Conservation (phyloP, 352 stramenopile species). For the Phytophthora rubi region DNA sequence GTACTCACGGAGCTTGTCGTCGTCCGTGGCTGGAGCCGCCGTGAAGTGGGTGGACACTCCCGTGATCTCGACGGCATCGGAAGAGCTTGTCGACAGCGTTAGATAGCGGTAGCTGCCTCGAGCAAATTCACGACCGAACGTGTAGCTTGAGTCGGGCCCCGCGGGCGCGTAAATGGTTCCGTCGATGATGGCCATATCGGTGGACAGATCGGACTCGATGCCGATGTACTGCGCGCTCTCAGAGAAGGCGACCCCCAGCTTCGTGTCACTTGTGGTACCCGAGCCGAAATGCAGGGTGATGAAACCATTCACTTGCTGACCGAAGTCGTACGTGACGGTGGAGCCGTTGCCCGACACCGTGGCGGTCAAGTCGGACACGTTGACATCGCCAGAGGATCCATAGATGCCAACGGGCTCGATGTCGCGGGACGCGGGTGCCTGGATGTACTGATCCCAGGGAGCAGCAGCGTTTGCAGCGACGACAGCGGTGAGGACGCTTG, state of each 20-base stretch:
- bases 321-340: slow-evolving; percentile 48
- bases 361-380: slow-evolving; percentile 23
- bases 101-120: slow-evolving; percentile 45
- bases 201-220: slow-evolving; percentile 43
- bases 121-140: slow-evolving; percentile 41
- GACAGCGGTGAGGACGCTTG: slow-evolving; percentile 14
- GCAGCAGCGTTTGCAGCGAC: slow-evolving; percentile 6
- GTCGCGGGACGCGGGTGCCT: slow-evolving; percentile 26
- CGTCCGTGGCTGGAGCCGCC: slow-evolving; percentile 31
- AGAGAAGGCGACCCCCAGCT: slow-evolving; percentile 41
- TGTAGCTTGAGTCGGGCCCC: slow-evolving; percentile 32
- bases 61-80: slow-evolving; percentile 30
- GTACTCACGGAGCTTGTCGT: slow-evolving; percentile 40
- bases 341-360: slow-evolving; percentile 40
- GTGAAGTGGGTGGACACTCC: slow-evolving; percentile 43
- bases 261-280: slow-evolving; percentile 22
- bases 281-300: slow-evolving; percentile 36
- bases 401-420: slow-evolving; percentile 26
- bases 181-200: slow-evolving; percentile 42
- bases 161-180: slow-evolving; percentile 45
- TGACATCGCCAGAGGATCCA: slow-evolving; percentile 20
- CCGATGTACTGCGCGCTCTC: slow-evolving; percentile 43
- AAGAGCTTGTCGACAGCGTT: slow-evolving; percentile 35
- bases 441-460: slow-evolving; percentile 32
- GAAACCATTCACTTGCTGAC: slow-evolving; percentile 37